phyloP scores from a whole-genome alignment of 257 asterid species.

The Jasminum sambac region DNA sequence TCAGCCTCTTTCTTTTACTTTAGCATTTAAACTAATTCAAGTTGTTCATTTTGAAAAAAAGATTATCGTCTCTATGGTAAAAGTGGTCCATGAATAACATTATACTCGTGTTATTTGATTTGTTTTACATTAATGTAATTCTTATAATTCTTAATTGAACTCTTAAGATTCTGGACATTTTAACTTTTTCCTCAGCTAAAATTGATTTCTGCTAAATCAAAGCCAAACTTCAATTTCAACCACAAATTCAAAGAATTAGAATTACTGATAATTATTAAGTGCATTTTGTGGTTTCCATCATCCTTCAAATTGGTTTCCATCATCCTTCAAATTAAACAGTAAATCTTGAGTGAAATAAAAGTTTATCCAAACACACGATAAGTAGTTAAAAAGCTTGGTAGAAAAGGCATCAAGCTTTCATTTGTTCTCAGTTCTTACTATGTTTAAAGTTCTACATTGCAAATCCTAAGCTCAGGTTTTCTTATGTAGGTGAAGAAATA shows the following conservation, averaged over 20 bases:
- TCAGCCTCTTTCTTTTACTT: neutral
- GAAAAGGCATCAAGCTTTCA: constrained; percentile 15
- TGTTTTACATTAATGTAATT: constrained; percentile 12
- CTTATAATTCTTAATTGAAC: constrained; percentile 2
- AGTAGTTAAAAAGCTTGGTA: constrained; percentile 13
- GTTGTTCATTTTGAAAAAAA: neutral
- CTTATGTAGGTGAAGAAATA: constrained; percentile 84
- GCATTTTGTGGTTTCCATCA: no score
- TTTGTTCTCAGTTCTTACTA: constrained; percentile 2
- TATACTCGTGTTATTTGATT: constrained; percentile 4
- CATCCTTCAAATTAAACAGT: no score
- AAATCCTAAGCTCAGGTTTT: constrained; percentile 30
- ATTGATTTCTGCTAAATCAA: no score
- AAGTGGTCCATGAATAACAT: neutral
- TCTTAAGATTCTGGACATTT: neutral
- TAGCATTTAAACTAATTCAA: neutral
- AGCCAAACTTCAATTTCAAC: no score
- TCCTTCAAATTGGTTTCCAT: no score
- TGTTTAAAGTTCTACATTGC: constrained; percentile 17
- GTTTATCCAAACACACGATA: neutral
- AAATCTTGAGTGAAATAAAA: no score
- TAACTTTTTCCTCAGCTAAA: no score
- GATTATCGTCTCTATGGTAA: neutral
- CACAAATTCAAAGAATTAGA: no score
- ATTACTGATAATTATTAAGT: no score